Conservation (phyloP, 306 rosid genomes). For the Quercus agrifolia region DNA sequence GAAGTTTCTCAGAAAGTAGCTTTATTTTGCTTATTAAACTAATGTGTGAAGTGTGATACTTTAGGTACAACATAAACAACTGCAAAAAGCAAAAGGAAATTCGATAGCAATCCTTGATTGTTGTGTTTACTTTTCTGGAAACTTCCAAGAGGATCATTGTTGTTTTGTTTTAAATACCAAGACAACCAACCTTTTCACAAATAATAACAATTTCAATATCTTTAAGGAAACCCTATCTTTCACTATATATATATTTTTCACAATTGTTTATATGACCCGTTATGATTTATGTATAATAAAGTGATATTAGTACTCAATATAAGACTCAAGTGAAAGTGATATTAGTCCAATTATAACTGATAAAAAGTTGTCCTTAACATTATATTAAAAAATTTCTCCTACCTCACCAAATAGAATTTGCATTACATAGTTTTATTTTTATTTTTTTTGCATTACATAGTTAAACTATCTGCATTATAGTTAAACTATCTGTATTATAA, state of each 20-base stretch:
- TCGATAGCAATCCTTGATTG: not conserved
- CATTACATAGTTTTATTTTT: not conserved
- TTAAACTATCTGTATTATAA: not conserved
- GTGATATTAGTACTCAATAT: too few relatives aligned
- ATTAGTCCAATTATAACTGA: too few relatives aligned
- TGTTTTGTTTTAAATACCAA: not conserved
- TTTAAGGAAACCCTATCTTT: too few relatives aligned
- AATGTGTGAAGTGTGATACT: too few relatives aligned
- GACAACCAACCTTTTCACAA: conserved; percentile 18
- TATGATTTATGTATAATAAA: too few relatives aligned
- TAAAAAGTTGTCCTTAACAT: too few relatives aligned
- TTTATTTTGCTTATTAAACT: not conserved
- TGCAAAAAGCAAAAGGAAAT: not conserved
- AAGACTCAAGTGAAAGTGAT: too few relatives aligned
- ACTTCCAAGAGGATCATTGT: not conserved
- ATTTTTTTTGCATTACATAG: too few relatives aligned
- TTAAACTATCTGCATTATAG: not conserved
- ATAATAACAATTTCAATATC: not conserved
- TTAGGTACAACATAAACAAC: too few relatives aligned
- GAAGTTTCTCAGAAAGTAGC: not conserved
- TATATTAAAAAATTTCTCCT: not conserved
- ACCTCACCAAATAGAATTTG: too few relatives aligned
- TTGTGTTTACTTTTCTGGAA: conserved; percentile 13
- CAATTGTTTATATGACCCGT: too few relatives aligned
- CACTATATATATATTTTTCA: too few relatives aligned